Percentiles rank a stretch among this genome's conserved stretches.
These are phyloP conservation scores for Penicillium sp. DNA, from an alignment of 2,329 filamentous ascomycete species.

Conservation along the genomic window DNA sequence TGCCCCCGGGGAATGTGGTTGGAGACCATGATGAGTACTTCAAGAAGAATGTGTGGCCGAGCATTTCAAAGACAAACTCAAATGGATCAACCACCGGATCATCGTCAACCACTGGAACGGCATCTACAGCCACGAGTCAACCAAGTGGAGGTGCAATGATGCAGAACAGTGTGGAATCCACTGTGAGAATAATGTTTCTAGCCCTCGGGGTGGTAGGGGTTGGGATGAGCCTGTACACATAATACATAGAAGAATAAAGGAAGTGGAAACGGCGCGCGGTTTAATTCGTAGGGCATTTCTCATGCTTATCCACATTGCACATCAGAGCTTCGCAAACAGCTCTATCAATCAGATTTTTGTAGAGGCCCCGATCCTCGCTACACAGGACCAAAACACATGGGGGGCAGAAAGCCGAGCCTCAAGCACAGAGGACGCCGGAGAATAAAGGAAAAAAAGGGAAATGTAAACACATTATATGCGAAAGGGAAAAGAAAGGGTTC, in stretches of 20 bases:
- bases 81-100: not conserved
- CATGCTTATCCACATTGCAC: conserved; percentile 33
- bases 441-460: conserved; percentile 27
- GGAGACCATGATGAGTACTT: conserved; percentile 32
- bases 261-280: conserved; percentile 1
- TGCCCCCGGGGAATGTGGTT: conserved; percentile 63
- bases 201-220: conserved; percentile 12
- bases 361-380: conserved; percentile 25
- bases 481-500: conserved; percentile 23
- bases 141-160: conserved; percentile 6
- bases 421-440: conserved; percentile 24
- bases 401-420: conserved; percentile 27
- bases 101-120: not conserved
- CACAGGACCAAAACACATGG: conserved; percentile 28
- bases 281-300: conserved; percentile 29
- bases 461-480: conserved; percentile 33
- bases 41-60: conserved; percentile 29
- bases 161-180: conserved; percentile 2
- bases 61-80: conserved; percentile 12
- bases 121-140: conserved; percentile 2
- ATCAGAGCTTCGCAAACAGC: conserved; percentile 25
- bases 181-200: conserved; percentile 8
- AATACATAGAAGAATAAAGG: not conserved
- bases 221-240: conserved; percentile 18
- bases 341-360: conserved; percentile 29